Base-by-base conservation (phyloP, 345 rosid genomes). In the Murraya koenigii region DNA sequence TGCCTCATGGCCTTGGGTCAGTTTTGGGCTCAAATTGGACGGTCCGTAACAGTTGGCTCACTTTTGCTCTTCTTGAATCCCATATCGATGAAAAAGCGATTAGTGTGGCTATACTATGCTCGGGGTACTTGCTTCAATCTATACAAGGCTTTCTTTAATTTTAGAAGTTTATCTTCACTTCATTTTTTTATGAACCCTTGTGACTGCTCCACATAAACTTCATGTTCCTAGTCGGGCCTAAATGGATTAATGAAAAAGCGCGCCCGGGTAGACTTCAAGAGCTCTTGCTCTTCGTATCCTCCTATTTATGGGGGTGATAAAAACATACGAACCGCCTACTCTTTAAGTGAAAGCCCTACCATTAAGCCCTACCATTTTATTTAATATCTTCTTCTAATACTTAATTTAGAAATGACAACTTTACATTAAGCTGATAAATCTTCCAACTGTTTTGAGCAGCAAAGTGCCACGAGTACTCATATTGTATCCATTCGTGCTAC, bases 61-160 rank as follows among this genome's bases (percentile, higher is more conserved):
- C 13, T 74, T 15, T 36, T 11, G 1, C 68, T 41, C 19, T 22
- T 60, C 2, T 2, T 25, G 19, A 74, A 61, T 1, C 7, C 25
- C 3, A 33, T 6, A 8, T 3, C 3, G 0, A n/a, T 2, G 2
- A 74, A 8, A 2, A 39, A 25, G 1, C 1, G 0, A 0, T 61
- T 25, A 25, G 61, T 26, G 3, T 7, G 4, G 1, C 7, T 10
- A 26, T 38, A 41, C 28, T 5, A 60, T 4, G 74, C 54, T n/a
- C 7, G 0, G 0, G 0, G 26, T 3, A 55, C 74, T 26, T 78
- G 58, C 19, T 38, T 72, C 1, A 72, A 36, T 2, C 8, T 5
- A 0, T 72, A 7, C 0, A 38, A 19, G 0, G 25, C 44, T 52
- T 72, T 55, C 0, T 35, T 54, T 19, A 13, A 26, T 26, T 30